Percentiles rank a stretch among this genome's conserved stretches.
phyloP scores from a whole-genome alignment of 1,284 basidiomycete genomes.

The Boletus mariae region DNA sequence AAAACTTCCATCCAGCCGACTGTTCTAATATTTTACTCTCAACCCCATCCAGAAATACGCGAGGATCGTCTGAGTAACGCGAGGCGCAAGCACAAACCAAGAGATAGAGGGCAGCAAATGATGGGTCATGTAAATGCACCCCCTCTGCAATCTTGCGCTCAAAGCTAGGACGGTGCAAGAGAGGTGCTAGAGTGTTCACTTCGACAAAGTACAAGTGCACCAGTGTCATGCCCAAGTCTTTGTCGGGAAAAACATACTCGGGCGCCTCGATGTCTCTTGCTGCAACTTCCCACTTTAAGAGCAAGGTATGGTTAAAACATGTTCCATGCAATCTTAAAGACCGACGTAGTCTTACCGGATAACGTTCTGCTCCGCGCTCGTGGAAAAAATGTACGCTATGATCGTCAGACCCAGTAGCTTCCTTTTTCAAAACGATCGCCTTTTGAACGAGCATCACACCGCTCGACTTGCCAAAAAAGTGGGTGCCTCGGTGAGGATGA shows the following conservation, averaged over 20 bases:
- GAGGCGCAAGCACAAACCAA: slow-evolving; percentile 75
- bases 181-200: slow-evolving; percentile 60
- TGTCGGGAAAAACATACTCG: slow-evolving; percentile 48
- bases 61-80: slow-evolving; percentile 61
- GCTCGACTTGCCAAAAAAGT: slow-evolving; percentile 74
- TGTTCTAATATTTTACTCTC: slow-evolving; percentile 36
- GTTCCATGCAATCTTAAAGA: not conserved
- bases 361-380: slow-evolving; percentile 29
- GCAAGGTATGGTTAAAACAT: slow-evolving; percentile 4
- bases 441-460: slow-evolving; percentile 62
- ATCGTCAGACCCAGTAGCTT: slow-evolving; percentile 40
- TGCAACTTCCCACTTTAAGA: slow-evolving; percentile 41
- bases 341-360: slow-evolving; percentile 36
- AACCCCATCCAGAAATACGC: slow-evolving; percentile 47
- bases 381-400: not conserved
- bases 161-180: slow-evolving; percentile 80
- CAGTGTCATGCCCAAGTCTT: slow-evolving; percentile 58
- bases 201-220: slow-evolving; percentile 68
- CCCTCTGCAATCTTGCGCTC: slow-evolving; percentile 55
- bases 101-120: slow-evolving; percentile 68
- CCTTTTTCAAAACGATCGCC: slow-evolving; percentile 63
- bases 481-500: slow-evolving; percentile 32
- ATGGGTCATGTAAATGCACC: slow-evolving; percentile 53
- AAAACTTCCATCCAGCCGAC: slow-evolving; percentile 74
- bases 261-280: slow-evolving; percentile 20